Evolutionary conservation across 257 asterid genomes (phyloP), one percentile per base, ranked within the genome.

Genomic region (Salvia splendens): DNA sequence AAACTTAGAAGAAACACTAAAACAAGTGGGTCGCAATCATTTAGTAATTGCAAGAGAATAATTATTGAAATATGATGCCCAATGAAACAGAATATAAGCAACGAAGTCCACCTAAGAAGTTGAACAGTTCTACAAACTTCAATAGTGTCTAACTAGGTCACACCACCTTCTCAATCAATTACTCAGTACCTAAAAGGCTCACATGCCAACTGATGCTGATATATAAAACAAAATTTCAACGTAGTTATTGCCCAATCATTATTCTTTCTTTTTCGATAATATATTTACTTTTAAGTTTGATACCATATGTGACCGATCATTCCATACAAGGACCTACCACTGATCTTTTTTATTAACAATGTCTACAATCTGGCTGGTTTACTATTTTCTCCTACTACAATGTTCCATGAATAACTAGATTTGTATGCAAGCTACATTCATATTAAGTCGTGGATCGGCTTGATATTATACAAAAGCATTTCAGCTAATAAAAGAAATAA

Each of bases 51-150:
- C 12, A 64, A 10, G 9, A 36, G 12, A 35, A 57, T 32, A 57
- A 33, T 12, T 32, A 56, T 33, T 57, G 24, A 33, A 57, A 57
- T 32, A 61, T 54, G 55, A 20, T 50, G 8, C 75, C 61, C 56
- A 55, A 51, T 11, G 40, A 61, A 12, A 20, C 43, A 62, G 42
- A 68, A 71, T 43, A 60, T 58, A 65, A 61, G 65, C 56, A 70
- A 65, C 67, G 65, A 48, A 64, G 53, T 70, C 40, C 54, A 16
- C 17, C 50, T 28, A 14, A 28, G 58, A 61, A 16, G 3, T 28
- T 35, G 24, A 57, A 50, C 45, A 53, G 47, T 36, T 41, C 8
- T 41, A 53, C 48, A 9, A 30, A 59, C 49, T 42, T 68, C 7
- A 7, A 49, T 35, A 64, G 62, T 45, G 32, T 14, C 71, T 62